Base-by-base conservation (phyloP, 306 rosid genomes). In the Cicer pinnatifidum region DNA sequence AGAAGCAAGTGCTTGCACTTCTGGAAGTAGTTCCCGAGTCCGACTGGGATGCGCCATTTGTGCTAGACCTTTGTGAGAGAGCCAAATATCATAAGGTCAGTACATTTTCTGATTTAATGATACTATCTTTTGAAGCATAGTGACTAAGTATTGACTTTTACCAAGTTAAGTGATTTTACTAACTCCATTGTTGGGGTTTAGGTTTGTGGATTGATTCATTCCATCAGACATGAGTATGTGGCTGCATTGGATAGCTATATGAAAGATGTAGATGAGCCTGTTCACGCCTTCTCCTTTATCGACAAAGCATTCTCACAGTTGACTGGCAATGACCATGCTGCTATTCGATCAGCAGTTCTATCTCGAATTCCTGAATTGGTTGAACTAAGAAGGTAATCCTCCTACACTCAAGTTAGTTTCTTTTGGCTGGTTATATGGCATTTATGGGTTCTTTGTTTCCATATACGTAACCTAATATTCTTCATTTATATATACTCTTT, bases 141-240 rank as follows among this genome's bases (percentile, higher is more conserved):
- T 66, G 58, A 67, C 54, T 23, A 60, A 70, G 75, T 80, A 65
- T 48, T 44, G 9, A 48, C 59, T 69, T 44, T 65, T 67, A 51
- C 73, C 70, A 47, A 2, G 70, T 19, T 60, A 44, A 73, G 84
- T 78, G 54, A 78, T 74, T 77, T 64, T 53, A 57, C 59, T 7
- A 20, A 48, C 63, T 60, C 73, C 81, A 74, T 35, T 75, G 51
- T 63, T 10, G 40, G 72, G 63, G 70, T 77, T 23, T 65, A 94
- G 99, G 97, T 94, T 84, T 91, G 96, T 86, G 97, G 96, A 53
- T 82, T 94, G 62, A 94, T 94, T 78, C 90, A 91, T 83, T 85
- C 87, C 54, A 79, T 84, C 70, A 81, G 89, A 71, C 85, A 78
- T 45, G 89, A 89, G 78, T 80, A 89, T 85, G 79, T 92, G 80